Evolutionary conservation across 495 filamentous ascomycete species (phyloP), one percentile per base, ranked within the genome.

Genomic region (Neurospora sp.): DNA sequence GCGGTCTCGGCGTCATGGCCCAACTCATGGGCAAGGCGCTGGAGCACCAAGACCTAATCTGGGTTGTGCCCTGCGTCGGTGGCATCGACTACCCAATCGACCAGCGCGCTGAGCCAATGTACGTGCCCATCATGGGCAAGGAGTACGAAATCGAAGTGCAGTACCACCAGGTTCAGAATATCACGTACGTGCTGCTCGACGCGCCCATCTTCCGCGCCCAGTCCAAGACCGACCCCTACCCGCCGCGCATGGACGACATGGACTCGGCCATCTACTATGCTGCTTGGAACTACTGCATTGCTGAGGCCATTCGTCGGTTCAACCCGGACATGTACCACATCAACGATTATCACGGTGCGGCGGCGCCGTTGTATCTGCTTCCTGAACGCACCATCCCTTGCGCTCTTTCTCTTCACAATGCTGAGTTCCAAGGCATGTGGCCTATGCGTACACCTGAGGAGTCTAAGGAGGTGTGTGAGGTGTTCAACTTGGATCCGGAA

Each of bases 311-410:
- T 66, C 85, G 77, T 10, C 81, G 86, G 40, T 89, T 88, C 75
- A 86, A 88, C 1, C 83, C 91, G 48, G 90, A 93, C 75, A 76
- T 93, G 22, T 93, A 93, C 79, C 91, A 93, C 78, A 89, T 93
- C 77, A 93, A 93, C 77, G 91, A 93, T 77, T 93, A 92, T 77
- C 91, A 93, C 73, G 91, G 91, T 48, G 88, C 90, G 18, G 77
- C 90, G 4, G 91, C 91, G 44, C 90, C 90, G 7, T 80, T 93
- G 12, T 90, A 93, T 73, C 84, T 92, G 18, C 82, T 92, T 9
- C 91, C 91, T 9, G 70, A 74, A 9, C 88, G 84, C 11, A 74
- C 73, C 22, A 85, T 90, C 40, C 88, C 88, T 0, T 88, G 87
- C 78, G 89, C 87, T 75, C 75, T 90, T 27, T 79, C 77, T 12